Base-by-base conservation (phyloP, 371 early-diverging fungal species). In the Mucor velutinosus region DNA sequence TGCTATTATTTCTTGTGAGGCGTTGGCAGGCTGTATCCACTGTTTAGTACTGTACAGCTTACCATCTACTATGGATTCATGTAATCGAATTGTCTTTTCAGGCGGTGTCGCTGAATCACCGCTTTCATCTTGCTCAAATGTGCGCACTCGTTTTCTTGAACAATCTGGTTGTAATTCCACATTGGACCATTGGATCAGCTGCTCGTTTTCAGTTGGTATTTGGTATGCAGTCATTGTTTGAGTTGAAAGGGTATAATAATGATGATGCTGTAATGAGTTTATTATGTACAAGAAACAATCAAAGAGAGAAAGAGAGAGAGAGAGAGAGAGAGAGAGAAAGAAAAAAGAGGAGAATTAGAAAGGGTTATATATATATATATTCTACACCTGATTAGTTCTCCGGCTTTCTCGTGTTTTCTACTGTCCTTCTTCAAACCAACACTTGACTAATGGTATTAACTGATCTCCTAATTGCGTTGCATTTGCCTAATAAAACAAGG, bases 391-490 rank as follows among this genome's bases (percentile, higher is more conserved):
- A 45, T 45, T 45, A 47, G 47, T 47, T 47, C 47, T 47, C 47
- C 47, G 47, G 47, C 47, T 47, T 47, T 47, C 47, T 47, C 47
- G 47, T 47, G 47, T 3, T 10, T 47, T 47, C 47, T 47, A 19
- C 0, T 19, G 47, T 10, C 19, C 47, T 58, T 33, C 33, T 47
- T 60, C 57, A 64, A 72, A 72, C 62, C 73, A 68, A 58, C 51
- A 68, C 12, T 68, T 59, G 17, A 64, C 37, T 41, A 68, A 56
- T 15, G 73, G 58, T 6, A 53, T 60, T 27, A 72, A 21, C 33
- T 68, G 62, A 8, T 64, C 62, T 41, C 73, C 73, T 12, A 72
- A 21, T 53, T 72, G 58, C 21, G 65, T 55, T 37, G 65, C 65
- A 56, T 61, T 56, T 10, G 14, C 55, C 55, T 55, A 55, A 29